Evolutionary conservation across 78 protist genomes (phyloP).

Genomic region (Cavenderia fasciculata): DNA sequence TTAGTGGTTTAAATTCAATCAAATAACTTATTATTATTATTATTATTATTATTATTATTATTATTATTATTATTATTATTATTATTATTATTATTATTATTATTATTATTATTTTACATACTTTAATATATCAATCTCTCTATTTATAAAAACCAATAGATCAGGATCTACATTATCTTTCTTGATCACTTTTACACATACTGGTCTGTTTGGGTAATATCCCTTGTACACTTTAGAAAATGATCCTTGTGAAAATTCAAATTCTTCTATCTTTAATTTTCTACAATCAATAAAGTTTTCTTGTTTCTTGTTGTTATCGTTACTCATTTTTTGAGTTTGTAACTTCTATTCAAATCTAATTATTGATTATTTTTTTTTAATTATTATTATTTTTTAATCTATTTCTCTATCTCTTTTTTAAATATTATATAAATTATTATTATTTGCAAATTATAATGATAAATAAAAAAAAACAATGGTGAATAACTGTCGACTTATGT

Average conservation of each 20-base stretch:
- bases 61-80: neutral
- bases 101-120: neutral
- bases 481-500: too few relatives aligned
- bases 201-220: slow-evolving; percentile 38
- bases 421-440: too few relatives aligned
- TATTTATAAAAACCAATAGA: slow-evolving; percentile 13
- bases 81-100: neutral
- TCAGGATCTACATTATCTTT: slow-evolving; percentile 62
- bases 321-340: too few relatives aligned
- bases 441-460: too few relatives aligned
- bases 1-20: too few relatives aligned
- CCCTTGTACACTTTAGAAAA: slow-evolving; percentile 75
- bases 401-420: too few relatives aligned
- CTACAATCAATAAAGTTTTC: slow-evolving; percentile 24
- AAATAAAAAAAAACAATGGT: too few relatives aligned
- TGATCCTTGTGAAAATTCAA: slow-evolving; percentile 69
- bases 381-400: too few relatives aligned
- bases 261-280: slow-evolving; percentile 39
- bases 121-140: slow-evolving; percentile 67
- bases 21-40: too few relatives aligned
- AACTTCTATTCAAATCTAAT: too few relatives aligned
- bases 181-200: slow-evolving; percentile 70
- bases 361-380: too few relatives aligned
- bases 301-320: too few relatives aligned
- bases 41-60: neutral